phyloP scores from a whole-genome alignment of 139 green algal species.

The Chlamydomonas eustigma region DNA sequence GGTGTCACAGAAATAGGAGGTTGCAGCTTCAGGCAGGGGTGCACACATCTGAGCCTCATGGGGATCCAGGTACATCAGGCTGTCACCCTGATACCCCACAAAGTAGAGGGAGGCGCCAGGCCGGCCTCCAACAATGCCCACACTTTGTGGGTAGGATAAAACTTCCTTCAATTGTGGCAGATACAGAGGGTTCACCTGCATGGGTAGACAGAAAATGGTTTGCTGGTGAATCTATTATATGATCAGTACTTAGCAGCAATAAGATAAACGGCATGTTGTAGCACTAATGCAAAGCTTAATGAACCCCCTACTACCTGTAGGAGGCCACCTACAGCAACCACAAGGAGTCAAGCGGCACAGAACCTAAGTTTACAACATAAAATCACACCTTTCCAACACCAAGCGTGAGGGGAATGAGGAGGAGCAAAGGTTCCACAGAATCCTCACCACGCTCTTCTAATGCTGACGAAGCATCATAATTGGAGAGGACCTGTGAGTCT shows the following conservation, averaged over 20 bases:
- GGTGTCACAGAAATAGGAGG: slow-evolving; percentile 33
- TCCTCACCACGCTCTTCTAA: neutral
- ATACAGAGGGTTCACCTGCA: slow-evolving; percentile 11
- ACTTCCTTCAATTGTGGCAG: slow-evolving; percentile 49
- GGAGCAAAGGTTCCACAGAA: slow-evolving; percentile 40
- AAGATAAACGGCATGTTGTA: neutral
- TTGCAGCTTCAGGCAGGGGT: neutral
- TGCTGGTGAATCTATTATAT: no score
- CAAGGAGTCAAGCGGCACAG: neutral
- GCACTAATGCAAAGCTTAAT: neutral
- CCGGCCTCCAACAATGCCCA: slow-evolving; percentile 87
- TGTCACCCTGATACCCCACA: slow-evolving; percentile 63
- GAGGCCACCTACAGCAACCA: neutral
- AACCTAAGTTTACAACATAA: no score
- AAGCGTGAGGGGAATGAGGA: slow-evolving; percentile 81
- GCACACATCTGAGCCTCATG: slow-evolving; percentile 57
- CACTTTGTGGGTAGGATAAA: slow-evolving; percentile 69
- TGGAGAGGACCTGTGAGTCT: no score
- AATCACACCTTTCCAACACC: slow-evolving; percentile 69
- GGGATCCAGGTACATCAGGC: slow-evolving; percentile 79
- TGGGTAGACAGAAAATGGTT: no score
- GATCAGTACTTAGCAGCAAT: neutral
- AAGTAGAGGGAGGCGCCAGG: slow-evolving; percentile 83
- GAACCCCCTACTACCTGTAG: neutral
- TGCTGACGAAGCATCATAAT: no score